Evolutionary conservation across 2,329 filamentous ascomycete genomes (phyloP).

Genomic region (Lizonia empirigonia): DNA sequence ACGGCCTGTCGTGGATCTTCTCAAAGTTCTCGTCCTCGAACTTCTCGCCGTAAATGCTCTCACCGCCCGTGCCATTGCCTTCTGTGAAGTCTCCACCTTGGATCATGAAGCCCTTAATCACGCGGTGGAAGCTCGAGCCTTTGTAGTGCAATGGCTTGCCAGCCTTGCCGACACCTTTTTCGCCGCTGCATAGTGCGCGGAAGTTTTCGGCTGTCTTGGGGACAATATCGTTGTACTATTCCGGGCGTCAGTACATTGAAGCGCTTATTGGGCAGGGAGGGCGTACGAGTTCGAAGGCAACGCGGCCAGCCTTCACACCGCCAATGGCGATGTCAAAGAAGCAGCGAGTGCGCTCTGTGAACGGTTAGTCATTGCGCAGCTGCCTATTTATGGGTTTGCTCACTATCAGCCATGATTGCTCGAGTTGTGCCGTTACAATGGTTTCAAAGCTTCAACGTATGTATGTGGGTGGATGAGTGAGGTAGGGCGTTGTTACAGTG

Average conservation of each 20-base stretch:
- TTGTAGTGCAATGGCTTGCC: conserved; percentile 93
- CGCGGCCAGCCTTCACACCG: conserved; percentile 71
- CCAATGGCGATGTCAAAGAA: conserved; percentile 93
- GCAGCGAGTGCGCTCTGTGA: conserved; percentile 72
- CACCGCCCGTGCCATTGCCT: conserved; percentile 92
- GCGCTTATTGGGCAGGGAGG: background rate
- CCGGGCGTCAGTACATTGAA: conserved; percentile 1
- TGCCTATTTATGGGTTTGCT: background rate
- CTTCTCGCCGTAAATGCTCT: conserved; percentile 96
- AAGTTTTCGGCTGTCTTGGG: conserved; percentile 98
- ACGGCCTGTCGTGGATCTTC: conserved; percentile 88
- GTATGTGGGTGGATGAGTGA: background rate
- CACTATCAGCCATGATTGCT: conserved; percentile 39
- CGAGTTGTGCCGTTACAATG: conserved; percentile 2
- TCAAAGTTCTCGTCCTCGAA: conserved; percentile 97
- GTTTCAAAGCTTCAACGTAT: background rate
- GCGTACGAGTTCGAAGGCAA: conserved; percentile 82
- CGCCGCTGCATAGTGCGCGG: conserved; percentile 89
- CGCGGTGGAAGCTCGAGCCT: conserved; percentile 87
- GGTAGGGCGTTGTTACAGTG: background rate
- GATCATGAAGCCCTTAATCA: conserved; percentile 99
- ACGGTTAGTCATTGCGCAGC: conserved; percentile 10
- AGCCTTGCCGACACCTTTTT: conserved; percentile 81
- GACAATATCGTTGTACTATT: conserved; percentile 62
- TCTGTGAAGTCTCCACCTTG: conserved; percentile 96